Percentiles rank a stretch among this genome's conserved stretches.
Conservation (phyloP, 495 filamentous ascomycete species). For the Aspergillus coremiiformis region DNA sequence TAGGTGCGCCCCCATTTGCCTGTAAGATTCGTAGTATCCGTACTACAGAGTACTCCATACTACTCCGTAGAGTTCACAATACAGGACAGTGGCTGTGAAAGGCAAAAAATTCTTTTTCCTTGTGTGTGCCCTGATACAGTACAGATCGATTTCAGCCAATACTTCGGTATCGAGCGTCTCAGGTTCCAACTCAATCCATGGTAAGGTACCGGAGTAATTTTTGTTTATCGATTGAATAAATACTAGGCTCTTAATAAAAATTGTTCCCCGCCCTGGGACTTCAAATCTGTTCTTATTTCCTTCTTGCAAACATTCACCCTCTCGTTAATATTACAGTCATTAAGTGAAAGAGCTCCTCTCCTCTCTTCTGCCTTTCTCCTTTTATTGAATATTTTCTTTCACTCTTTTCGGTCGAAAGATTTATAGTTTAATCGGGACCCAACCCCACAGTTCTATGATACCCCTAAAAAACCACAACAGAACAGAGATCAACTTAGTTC, state of each 20-base stretch:
- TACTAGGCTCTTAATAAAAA: too few relatives aligned
- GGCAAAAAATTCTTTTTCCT: neutral
- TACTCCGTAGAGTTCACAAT: neutral
- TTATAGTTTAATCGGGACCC: neutral
- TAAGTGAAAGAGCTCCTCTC: neutral
- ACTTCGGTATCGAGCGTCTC: neutral
- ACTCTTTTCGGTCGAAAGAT: neutral
- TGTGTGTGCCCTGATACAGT: too few relatives aligned
- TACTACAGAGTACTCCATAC: too few relatives aligned
- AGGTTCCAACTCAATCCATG: neutral
- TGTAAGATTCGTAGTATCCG: too few relatives aligned
- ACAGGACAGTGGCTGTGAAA: neutral
- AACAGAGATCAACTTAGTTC: neutral
- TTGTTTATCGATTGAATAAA: conserved; percentile 4
- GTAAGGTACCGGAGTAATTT: neutral
- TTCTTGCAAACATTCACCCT: neutral
- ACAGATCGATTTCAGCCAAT: too few relatives aligned
- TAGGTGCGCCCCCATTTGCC: neutral
- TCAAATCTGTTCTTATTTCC: neutral
- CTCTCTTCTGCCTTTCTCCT: conserved; percentile 2
- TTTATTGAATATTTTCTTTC: neutral
- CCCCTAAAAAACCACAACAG: neutral
- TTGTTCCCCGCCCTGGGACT: neutral
- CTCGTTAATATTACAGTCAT: conserved; percentile 9
- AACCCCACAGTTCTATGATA: neutral